phyloP scores from a whole-genome alignment of 805 yeast species.

The Wickerhamomyces queroliae region DNA sequence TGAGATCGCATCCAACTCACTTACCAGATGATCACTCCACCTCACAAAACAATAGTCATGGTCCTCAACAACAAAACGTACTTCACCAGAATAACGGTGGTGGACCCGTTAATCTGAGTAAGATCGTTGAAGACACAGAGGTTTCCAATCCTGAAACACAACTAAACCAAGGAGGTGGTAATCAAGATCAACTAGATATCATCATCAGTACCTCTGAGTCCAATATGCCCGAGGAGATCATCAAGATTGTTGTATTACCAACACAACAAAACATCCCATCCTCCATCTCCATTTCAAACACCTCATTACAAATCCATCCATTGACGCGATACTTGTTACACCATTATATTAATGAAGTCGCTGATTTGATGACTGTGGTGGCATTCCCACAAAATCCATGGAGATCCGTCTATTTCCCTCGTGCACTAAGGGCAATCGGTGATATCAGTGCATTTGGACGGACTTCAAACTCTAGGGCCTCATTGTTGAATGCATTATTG shows the following conservation, averaged over 20 bases:
- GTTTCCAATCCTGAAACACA: too few species aligned
- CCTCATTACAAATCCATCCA: constrained; percentile 61
- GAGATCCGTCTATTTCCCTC: constrained; percentile 80
- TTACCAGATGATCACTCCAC: too few species aligned
- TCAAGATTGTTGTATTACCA: constrained; percentile 34
- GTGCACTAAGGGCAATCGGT: constrained; percentile 78
- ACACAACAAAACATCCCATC: constrained; percentile 14
- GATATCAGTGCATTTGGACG: constrained; percentile 69
- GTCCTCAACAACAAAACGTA: too few species aligned
- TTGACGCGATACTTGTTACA: constrained; percentile 66
- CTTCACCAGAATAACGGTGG: too few species aligned
- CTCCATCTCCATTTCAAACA: constrained; percentile 41
- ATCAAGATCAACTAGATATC: constrained; percentile 8
- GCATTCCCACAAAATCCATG: constrained; percentile 76
- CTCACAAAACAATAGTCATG: too few species aligned
- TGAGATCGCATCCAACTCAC: constrained; percentile 11
- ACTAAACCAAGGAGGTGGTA: not conserved
- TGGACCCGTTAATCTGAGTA: too few species aligned
- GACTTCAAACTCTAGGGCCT: constrained; percentile 72
- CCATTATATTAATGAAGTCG: constrained; percentile 70
- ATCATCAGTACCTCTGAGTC: constrained; percentile 26
- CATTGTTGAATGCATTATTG: constrained; percentile 68
- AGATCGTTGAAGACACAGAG: constrained; percentile 8
- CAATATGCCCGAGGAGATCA: constrained; percentile 42
- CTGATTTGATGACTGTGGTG: constrained; percentile 72